Percentiles rank a stretch among this genome's conserved stretches.
These are phyloP conservation scores for Rickenella mellea DNA, from an alignment of 768 basidiomycete genomes.

Conservation along the genomic window DNA sequence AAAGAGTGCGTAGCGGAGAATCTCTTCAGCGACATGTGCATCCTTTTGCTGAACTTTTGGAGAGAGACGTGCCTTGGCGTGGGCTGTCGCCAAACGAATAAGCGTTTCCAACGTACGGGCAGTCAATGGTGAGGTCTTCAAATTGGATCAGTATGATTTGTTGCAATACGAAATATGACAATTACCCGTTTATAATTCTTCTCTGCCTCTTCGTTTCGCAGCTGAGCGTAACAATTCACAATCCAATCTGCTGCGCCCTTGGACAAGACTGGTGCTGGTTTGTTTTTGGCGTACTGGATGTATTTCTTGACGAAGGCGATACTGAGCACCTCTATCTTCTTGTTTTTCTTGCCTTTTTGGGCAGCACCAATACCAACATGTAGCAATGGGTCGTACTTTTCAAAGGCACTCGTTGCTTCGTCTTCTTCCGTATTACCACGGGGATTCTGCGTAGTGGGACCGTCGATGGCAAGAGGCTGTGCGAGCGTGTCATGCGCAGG, in stretches of 20 bases:
- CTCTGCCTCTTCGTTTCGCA: slow-evolving; percentile 89
- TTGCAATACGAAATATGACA: slow-evolving; percentile 2
- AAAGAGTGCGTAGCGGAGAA: slow-evolving; percentile 95
- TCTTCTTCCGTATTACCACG: slow-evolving; percentile 36
- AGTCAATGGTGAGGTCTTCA: slow-evolving; percentile 90
- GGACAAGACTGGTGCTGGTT: slow-evolving; percentile 74
- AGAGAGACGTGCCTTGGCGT: slow-evolving; percentile 92
- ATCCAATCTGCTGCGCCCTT: slow-evolving; percentile 94
- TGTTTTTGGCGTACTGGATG: slow-evolving; percentile 93
- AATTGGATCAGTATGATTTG: slow-evolving; percentile 2
- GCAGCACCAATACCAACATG: slow-evolving; percentile 67
- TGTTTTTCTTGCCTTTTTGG: slow-evolving; percentile 36
- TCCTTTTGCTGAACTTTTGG: slow-evolving; percentile 75
- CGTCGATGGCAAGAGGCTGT: slow-evolving; percentile 84
- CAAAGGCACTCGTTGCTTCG: slow-evolving; percentile 73
- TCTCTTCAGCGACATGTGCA: slow-evolving; percentile 85
- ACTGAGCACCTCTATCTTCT: slow-evolving; percentile 78
- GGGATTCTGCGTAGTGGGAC: slow-evolving; percentile 47
- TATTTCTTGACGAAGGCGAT: slow-evolving; percentile 97
- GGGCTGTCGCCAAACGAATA: slow-evolving; percentile 95
- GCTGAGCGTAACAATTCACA: slow-evolving; percentile 80
- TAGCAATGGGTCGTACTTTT: slow-evolving; percentile 93
- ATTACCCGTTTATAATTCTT: slow-evolving; percentile 78
- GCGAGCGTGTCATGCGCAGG: slow-evolving; percentile 81
- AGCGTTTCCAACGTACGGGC: slow-evolving; percentile 98